A percentile compares a stretch with the other conserved stretches of the same genome.
phyloP scores from a whole-genome alignment of 139 green algal species.

The Trebouxia sp. region DNA sequence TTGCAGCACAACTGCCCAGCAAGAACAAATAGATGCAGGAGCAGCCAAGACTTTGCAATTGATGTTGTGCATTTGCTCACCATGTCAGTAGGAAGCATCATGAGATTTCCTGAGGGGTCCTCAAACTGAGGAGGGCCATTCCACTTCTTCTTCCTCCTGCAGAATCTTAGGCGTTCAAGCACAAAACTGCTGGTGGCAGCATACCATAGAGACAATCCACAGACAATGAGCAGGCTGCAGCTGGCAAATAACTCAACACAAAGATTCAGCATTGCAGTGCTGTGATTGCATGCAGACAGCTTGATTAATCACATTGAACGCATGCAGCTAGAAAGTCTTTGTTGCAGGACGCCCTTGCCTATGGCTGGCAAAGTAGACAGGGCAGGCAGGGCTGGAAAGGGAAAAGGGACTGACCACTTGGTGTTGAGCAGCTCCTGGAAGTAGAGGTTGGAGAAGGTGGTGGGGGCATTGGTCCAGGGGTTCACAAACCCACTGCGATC shows the following conservation, averaged over 20 bases:
- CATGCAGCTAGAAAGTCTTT: too few relatives aligned
- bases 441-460: constrained; percentile 88
- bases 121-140: constrained; percentile 82
- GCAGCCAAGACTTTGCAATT: too few relatives aligned
- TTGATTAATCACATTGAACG: too few relatives aligned
- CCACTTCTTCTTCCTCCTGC: constrained; percentile 77
- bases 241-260: not conserved
- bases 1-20: too few relatives aligned
- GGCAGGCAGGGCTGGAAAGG: not conserved
- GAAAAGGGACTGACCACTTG: constrained; percentile 62
- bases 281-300: too few relatives aligned
- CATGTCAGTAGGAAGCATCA: constrained; percentile 88
- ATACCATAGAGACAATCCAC: not conserved
- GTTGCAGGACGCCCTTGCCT: too few relatives aligned
- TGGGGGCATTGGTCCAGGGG: constrained; percentile 81
- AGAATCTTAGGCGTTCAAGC: too few relatives aligned
- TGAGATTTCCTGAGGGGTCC: constrained; percentile 70
- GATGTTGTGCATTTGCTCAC: too few relatives aligned
- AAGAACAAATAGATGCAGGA: too few relatives aligned
- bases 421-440: constrained; percentile 76
- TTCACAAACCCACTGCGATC: constrained; percentile 77
- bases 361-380: too few relatives aligned
- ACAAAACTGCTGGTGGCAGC: not conserved
- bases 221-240: too few relatives aligned
- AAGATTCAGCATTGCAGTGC: not conserved